Conservation (phyloP, 2,329 filamentous ascomycete species). For the Colletotrichum tamarilloi region DNA sequence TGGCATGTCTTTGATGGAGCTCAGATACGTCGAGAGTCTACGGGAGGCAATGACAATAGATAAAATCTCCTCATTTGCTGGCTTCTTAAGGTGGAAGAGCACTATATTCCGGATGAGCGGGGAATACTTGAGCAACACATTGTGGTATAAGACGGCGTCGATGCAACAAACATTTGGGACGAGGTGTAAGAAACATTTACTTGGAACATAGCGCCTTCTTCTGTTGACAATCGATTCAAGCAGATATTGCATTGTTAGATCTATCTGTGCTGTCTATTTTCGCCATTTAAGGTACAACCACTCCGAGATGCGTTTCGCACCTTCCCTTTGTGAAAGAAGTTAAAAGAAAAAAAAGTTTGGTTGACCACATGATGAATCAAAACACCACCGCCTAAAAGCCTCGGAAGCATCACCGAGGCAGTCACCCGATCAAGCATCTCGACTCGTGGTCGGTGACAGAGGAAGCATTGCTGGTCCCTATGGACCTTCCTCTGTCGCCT, state of each 20-base stretch:
- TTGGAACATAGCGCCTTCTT: background rate
- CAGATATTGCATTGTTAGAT: no score
- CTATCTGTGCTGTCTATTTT: no score
- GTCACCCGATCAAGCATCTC: background rate
- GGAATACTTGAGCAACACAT: background rate
- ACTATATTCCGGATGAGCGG: background rate
- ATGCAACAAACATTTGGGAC: background rate
- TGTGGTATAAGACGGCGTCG: background rate
- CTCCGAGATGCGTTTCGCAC: background rate
- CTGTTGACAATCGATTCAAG: no score
- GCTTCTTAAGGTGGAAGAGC: background rate
- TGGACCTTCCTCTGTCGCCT: background rate
- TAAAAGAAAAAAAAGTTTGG: background rate
- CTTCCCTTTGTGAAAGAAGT: no score
- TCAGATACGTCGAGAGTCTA: fast-evolving
- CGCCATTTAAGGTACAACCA: no score
- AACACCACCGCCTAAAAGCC: background rate
- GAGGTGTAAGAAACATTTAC: background rate
- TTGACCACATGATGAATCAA: background rate
- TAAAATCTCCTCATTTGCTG: background rate
- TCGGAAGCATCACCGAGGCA: background rate
- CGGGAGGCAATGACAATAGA: background rate
- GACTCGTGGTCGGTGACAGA: background rate
- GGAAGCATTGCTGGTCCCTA: background rate
- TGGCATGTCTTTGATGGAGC: background rate